Base-by-base conservation (phyloP, 169 alveolate genomes). In the Plasmodium vivax region DNA sequence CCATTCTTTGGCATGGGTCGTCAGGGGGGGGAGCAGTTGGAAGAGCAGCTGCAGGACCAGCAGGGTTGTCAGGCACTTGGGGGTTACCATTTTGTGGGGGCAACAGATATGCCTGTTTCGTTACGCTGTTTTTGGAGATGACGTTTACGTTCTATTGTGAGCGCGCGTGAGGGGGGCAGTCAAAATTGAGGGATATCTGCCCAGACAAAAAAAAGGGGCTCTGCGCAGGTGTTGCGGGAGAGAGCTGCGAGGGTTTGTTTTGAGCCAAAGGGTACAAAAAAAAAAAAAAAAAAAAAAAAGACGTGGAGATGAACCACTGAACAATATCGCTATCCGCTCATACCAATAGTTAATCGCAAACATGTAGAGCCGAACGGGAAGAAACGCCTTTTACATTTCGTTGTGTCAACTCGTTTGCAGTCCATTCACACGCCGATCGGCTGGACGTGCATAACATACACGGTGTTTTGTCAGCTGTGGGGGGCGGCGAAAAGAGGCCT, bases 1-100 rank as follows among this genome's bases (percentile, higher is more conserved):
- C 98, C 98, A 98, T 72, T 97, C 98, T 51, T 95, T 96, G 12
- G 97, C 82, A 19, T 77, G 4, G 34, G 47, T 56, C 71, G 47
- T 41, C 23, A 80, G 82, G 19, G 56, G 62, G 8, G 87, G 51
- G 9, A 85, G 16, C 4, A 23, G 27, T 23, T 23, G 27, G 27
- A 23, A 23, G 27, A 23, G 27, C 38, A 88, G 2, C 16, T 71
- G 41, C 27, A 62, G 30, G 4, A 92, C 54, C 32, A 85, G 62
- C 9, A 79, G 41, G 27, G 10, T 14, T 83, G 30, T 9, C 45
- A 83, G 16, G 30, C 23, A 36, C 51, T 83, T 83, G 72, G 27
- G 9, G 16, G 38, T 56, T 34, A 58, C 43, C 92, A 83, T 83
- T 47, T n/a, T 83, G 77, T 1, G 36, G 77, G 14, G 8, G n/a